phyloP scores from a whole-genome alignment of 148 eudicot genomes.

The Pouteria glomerata region DNA sequence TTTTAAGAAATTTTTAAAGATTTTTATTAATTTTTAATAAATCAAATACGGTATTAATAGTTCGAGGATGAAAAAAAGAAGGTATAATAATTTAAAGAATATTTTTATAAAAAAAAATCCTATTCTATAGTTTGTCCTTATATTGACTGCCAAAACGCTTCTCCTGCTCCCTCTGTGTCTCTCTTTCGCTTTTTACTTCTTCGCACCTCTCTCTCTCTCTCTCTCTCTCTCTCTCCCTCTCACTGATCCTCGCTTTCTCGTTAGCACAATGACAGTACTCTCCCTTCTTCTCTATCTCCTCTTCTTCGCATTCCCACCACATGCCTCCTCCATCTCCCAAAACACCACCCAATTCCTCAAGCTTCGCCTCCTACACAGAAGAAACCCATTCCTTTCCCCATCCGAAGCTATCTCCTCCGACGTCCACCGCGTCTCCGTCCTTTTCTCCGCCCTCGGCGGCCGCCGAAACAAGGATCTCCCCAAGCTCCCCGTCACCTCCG shows the following conservation, averaged over 20 bases:
- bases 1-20: too few species aligned
- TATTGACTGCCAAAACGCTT: too few species aligned
- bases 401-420: constrained; percentile 27
- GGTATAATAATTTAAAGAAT: too few species aligned
- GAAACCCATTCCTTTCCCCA: constrained; percentile 12
- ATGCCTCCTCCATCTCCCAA: neutral
- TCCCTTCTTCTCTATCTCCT: neutral
- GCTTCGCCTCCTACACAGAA: constrained; percentile 35
- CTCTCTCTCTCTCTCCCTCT: neutral
- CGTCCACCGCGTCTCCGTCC: constrained; percentile 21
- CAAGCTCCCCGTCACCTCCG: constrained; percentile 55
- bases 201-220: neutral
- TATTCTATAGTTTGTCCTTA: too few species aligned
- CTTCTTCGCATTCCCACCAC: neutral
- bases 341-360: constrained; percentile 22
- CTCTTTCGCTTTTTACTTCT: too few species aligned
- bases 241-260: too few species aligned
- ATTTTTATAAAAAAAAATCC: too few species aligned
- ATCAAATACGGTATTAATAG: too few species aligned
- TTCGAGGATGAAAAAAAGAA: too few species aligned
- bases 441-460: constrained; percentile 16
- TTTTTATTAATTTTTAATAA: too few species aligned
- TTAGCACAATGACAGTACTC: too few species aligned
- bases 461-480: neutral
- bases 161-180: too few species aligned